Percentiles rank a stretch among this genome's conserved stretches.
Conservation (phyloP, 2,329 filamentous ascomycete species). For the Colletotrichum sp. region DNA sequence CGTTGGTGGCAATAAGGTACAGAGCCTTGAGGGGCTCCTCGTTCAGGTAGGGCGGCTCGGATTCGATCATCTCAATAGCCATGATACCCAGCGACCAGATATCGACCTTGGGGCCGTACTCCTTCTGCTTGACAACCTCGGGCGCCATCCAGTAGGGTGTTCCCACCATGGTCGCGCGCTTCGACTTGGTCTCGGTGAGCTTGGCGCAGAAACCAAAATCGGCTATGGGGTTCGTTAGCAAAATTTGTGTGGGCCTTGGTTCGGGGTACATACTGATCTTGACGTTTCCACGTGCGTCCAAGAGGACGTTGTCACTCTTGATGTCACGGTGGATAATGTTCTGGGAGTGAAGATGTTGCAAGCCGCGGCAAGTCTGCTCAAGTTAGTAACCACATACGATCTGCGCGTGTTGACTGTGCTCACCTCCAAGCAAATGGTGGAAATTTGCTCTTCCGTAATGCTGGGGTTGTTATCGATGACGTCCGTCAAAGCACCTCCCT, state of each 20-base stretch:
- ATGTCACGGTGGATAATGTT: conserved; percentile 99
- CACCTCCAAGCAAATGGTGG: conserved; percentile 96
- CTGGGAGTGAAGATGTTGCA: conserved; percentile 93
- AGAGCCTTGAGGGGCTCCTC: conserved; percentile 97
- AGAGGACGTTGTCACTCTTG: conserved; percentile 97
- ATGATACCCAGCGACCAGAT: conserved; percentile 99
- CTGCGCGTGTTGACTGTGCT: conserved; percentile 31
- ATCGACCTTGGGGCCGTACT: conserved; percentile 97
- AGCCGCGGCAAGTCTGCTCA: conserved; percentile 85
- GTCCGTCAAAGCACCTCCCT: conserved; percentile 95
- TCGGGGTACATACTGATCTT: conserved; percentile 83
- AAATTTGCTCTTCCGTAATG: conserved; percentile 96
- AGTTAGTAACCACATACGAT: conserved; percentile 23
- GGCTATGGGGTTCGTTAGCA: conserved; percentile 59
- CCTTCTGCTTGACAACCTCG: conserved; percentile 98
- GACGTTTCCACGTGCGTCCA: conserved; percentile 93
- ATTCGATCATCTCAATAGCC: conserved; percentile 99
- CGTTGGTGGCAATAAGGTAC: conserved; percentile 97
- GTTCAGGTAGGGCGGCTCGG: conserved; percentile 96
- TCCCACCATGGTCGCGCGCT: conserved; percentile 98
- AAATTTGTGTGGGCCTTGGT: conserved; percentile 11
- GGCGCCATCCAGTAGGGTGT: conserved; percentile 99
- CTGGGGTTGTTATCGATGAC: conserved; percentile 97
- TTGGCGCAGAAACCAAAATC: conserved; percentile 99
- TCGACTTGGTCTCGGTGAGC: conserved; percentile 93